Base-by-base conservation (phyloP, 1,139 yeast genomes). In the Sugiyamaella paludigena region DNA sequence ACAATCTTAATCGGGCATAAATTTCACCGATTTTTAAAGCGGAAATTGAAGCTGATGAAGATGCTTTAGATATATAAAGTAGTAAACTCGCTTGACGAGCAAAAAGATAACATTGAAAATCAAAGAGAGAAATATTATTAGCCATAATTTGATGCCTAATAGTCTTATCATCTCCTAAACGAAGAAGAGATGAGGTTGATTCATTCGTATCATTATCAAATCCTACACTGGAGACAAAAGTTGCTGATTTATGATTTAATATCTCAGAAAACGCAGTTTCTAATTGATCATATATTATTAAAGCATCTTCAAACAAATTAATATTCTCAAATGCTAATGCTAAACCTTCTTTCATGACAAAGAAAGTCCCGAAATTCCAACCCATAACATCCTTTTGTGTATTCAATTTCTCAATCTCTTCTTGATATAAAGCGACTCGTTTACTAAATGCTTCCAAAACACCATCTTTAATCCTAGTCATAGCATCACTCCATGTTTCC, bases 271-370 rank as follows among this genome's bases (percentile, higher is more conserved):
- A 67, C 13, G 70, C 53, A 40, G 59, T 48, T 51, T 63, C 66
- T 40, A 63, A 64, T 40, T 76, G 77, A 43, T 74, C 74, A 53
- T 78, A 79, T 8, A 75, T 70, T 2, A 63, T 63, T 37, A 82
- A 64, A 0, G 89, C 74, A 48, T 84, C 92, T 47, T 80, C 84
- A 45, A 73, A 69, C 4, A 85, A 67, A 40, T 73, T 71, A 71
- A 84, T 71, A 44, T 77, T 76, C 43, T 76, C 77, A 52, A 73
- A 73, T 6, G 76, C 70, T 26, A 68, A 57, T 0, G 78, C 79
- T 34, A 77, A 58, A 5, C 76, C 75, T 52, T 76, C 80, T 49
- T 74, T 71, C 64, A 72, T 66, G 36, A 71, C 70, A 52, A 74
- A 74, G 48, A 70, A 69, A 6, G 72, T 64, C 7, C 76, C 75